Base-by-base conservation (phyloP, 192 early-diverging fungal species). In the Coemansia sp. region DNA sequence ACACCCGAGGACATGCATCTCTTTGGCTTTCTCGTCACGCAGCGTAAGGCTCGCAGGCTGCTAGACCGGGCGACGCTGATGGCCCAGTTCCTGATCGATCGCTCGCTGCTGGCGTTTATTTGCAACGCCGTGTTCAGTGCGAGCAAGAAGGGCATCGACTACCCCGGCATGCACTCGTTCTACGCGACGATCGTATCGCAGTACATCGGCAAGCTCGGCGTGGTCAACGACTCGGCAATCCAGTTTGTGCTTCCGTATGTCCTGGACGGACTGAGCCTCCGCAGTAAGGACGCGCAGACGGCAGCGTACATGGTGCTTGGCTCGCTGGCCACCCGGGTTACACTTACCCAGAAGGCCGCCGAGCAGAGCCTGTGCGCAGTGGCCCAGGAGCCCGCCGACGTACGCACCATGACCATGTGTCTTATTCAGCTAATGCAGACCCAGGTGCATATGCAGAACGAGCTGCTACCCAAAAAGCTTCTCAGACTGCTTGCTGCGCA, bases 61-160 rank as follows among this genome's bases (percentile, higher is more conserved):
- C 61, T 95, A 49, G 86, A 87, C 24, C 86, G 94, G 34, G 67
- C 66, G 9, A 74, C 83, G n/a, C 67, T 98, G 30, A 82, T 95
- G 36, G 82, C 90, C 39, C 82, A 84, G 49, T 87, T 86, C 68
- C 58, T 74, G 29, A 85, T 85, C 55, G 91, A 93, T 67, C 68
- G 84, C 13, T 81, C 86, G 7, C 49, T 96, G 6, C 72, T 95
- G 19, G 83, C 89, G 58, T 95, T 92, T 65, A 78, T 98, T 22
- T 93, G 87, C 71, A 73, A 87, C 30, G 85, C 85, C 39, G 84
- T 84, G 48, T 67, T 75, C 49, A 54, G 68, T 30, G 86, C 82
- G 3, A 61, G 72, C 19, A 25, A 50, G 28, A 20, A 36, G 55
- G 61, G 51, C 0, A 34, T 71, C 9, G 71, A 62, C n/a, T 80